Evolutionary conservation across 2,329 filamentous ascomycete species (phyloP), one percentile per base, ranked within the genome.

Genomic region (Fusarium nelsonii): DNA sequence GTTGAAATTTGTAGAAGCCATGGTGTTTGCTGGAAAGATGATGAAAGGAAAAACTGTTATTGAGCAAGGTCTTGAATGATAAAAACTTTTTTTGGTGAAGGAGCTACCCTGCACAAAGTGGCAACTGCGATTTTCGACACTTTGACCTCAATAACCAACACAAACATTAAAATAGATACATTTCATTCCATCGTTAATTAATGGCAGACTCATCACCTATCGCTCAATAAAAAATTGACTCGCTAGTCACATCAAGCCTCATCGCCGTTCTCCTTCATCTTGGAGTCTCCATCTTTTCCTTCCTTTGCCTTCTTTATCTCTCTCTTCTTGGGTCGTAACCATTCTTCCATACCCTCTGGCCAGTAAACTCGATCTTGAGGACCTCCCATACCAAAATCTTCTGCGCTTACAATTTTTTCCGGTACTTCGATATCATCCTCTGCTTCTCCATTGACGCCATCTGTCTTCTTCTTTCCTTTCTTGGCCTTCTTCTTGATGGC

Each of bases 321-420:
- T 58, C 89, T 86, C 81, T 97, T 97, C 78, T 87, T 90, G 0
- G 94, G 93, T 57, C 90, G 85, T 23, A 97, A 81, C 93, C 94
- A 97, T 65, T 97, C 92, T 77, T 97, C 94, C 89, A 94, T 93
- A 0, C 92, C 92, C 2, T 88, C 84, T 0, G 94, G 94, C 94
- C 95, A 97, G 77, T 97, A 97, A 0, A 97, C 95, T 41, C 94
- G 84, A 49, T 89, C 84, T 28, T 95, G 85, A 0, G 90, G 88
- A 0, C 95, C 95, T 39, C 95, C 95, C 94, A 97, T 97, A 3
- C 89, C 90, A 14, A 96, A 82, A 18, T 97, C 92, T 8, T 91
- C 87, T 0, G 90, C 85, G 0, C 85, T 82, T 0, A 96, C 80
- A 8, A 77, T 74, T 16, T 83, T 80, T 65, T 84, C 76, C 44